A percentile compares a stretch with the other conserved stretches of the same genome.
phyloP scores from a whole-genome alignment of 257 asterid species.

The Salvia hispanica region DNA sequence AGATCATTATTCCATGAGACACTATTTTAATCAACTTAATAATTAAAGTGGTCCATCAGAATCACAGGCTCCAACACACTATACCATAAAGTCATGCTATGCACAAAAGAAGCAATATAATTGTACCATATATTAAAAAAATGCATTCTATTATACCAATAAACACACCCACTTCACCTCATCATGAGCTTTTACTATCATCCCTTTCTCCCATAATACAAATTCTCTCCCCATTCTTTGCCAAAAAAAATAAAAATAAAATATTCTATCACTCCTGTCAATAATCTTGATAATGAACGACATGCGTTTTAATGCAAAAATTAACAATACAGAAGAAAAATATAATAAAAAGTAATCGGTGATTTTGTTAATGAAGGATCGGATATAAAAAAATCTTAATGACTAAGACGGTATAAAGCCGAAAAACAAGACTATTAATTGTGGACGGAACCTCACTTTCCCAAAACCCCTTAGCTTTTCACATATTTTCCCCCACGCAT shows the following conservation, averaged over 20 bases:
- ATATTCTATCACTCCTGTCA: conserved; percentile 47
- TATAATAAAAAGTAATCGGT: no score
- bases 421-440: no score
- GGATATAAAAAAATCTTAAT: no score
- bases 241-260: conserved; percentile 19
- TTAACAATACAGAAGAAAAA: no score
- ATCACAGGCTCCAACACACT: background rate
- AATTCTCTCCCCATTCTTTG: background rate
- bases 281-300: background rate
- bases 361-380: no score
- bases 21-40: background rate
- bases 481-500: conserved; percentile 1
- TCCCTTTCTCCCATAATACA: conserved; percentile 41
- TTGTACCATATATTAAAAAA: background rate
- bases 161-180: conserved; percentile 45
- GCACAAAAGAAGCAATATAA: background rate
- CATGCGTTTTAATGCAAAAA: no score
- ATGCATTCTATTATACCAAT: background rate
- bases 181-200: conserved; percentile 42
- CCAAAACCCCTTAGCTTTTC: background rate
- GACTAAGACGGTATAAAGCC: no score
- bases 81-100: background rate
- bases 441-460: no score
- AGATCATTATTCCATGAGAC: conserved; percentile 35
- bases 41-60: conserved; percentile 23